Evolutionary conservation across 2,329 filamentous ascomycete species (phyloP).

Genomic region (Aphanocladium album): DNA sequence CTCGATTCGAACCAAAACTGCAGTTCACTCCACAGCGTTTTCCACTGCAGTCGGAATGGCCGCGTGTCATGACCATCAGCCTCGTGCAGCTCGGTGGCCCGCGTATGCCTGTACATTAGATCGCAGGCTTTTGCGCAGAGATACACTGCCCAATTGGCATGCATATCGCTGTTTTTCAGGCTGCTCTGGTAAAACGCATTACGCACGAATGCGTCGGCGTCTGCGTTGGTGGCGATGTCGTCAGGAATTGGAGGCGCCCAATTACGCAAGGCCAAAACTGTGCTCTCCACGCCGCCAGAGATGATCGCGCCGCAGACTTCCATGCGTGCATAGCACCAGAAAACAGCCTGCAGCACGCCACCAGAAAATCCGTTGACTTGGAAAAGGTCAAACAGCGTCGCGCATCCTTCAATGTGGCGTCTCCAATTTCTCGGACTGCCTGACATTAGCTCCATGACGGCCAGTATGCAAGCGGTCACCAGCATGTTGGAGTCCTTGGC

Average conservation of each 20-base stretch:
- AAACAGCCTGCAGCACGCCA: constrained; percentile 46
- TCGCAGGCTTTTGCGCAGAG: constrained; percentile 46
- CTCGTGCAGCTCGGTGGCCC: constrained; percentile 34
- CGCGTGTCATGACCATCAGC: constrained; percentile 20
- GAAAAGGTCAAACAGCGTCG: constrained; percentile 45
- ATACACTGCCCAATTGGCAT: constrained; percentile 52
- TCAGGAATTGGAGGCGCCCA: constrained; percentile 36
- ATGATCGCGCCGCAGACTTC: constrained; percentile 52
- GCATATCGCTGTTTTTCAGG: constrained; percentile 37
- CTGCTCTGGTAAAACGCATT: constrained; percentile 25
- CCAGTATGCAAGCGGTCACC: constrained; percentile 42
- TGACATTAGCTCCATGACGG: constrained; percentile 44
- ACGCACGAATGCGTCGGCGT: constrained; percentile 21
- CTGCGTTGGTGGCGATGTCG: constrained; percentile 14
- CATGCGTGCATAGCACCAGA: constrained; percentile 56
- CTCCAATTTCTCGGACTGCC: constrained; percentile 47
- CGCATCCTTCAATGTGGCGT: constrained; percentile 52
- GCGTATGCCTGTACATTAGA: constrained; percentile 30
- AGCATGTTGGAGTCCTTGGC: constrained; percentile 40
- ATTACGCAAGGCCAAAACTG: constrained; percentile 43
- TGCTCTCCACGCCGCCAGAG: constrained; percentile 42
- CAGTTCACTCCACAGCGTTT: constrained; percentile 39
- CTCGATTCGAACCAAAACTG: constrained; percentile 41
- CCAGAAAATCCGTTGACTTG: constrained; percentile 42
- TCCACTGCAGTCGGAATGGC: constrained; percentile 36